Percentiles rank a stretch among this genome's conserved stretches.
Evolutionary conservation across 2,329 filamentous ascomycete species (phyloP).

Genomic region (Phoma sp.): DNA sequence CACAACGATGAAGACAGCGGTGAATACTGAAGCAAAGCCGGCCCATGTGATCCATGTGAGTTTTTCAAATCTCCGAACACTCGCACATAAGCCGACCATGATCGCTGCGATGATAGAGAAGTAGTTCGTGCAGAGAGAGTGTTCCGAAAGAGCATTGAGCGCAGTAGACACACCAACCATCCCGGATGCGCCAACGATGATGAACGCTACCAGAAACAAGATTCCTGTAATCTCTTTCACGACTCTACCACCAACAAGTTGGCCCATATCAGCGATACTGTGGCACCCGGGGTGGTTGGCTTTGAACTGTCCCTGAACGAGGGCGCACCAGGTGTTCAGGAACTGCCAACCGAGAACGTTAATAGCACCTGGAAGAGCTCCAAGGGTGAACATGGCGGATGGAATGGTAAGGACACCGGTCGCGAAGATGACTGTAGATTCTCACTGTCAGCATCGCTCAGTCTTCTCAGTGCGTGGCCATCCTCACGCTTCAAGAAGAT

Average conservation of each 20-base stretch:
- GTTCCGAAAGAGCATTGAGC: slow-evolving; percentile 66
- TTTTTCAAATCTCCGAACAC: slow-evolving; percentile 65
- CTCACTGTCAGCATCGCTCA: neutral
- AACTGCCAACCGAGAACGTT: slow-evolving; percentile 57
- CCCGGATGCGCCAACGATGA: slow-evolving; percentile 63
- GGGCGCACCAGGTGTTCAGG: slow-evolving; percentile 58
- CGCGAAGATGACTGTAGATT: slow-evolving; percentile 52
- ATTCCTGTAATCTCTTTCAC: slow-evolving; percentile 60
- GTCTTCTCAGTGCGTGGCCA: neutral
- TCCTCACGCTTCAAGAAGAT: slow-evolving; percentile 59
- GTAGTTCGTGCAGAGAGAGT: slow-evolving; percentile 66
- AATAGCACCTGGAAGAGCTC: slow-evolving; percentile 56
- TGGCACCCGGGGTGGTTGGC: slow-evolving; percentile 60
- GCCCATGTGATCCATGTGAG: slow-evolving; percentile 68
- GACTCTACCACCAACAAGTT: slow-evolving; percentile 60
- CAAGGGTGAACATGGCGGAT: slow-evolving; percentile 55
- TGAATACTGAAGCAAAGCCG: slow-evolving; percentile 65
- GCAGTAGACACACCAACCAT: slow-evolving; percentile 66
- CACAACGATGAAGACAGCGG: slow-evolving; percentile 64
- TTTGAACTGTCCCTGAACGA: slow-evolving; percentile 60
- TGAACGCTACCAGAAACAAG: slow-evolving; percentile 64
- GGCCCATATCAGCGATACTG: slow-evolving; percentile 64
- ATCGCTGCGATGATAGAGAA: slow-evolving; percentile 64
- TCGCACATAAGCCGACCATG: slow-evolving; percentile 58
- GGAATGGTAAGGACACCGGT: slow-evolving; percentile 60